A percentile compares a stretch with the other conserved stretches of the same genome.
These are phyloP conservation scores for Fusarium nisikadoi DNA, from an alignment of 2,329 filamentous ascomycete genomes.

Conservation along the genomic window DNA sequence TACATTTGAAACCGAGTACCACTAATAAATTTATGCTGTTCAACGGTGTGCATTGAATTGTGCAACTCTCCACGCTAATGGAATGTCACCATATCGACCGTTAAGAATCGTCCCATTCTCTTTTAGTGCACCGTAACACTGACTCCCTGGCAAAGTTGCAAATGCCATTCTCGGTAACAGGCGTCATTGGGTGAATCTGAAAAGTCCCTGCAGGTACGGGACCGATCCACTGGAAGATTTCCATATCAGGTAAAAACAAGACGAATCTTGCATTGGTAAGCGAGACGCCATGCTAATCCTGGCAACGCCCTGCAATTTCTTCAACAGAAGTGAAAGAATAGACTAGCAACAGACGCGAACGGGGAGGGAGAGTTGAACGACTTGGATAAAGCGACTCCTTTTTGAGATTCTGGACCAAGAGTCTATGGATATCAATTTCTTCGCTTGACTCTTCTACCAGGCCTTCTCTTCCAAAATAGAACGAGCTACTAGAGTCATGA, in stretches of 20 bases:
- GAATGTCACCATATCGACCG: conserved; percentile 7
- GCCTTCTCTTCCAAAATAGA: conserved; percentile 27
- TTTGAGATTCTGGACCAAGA: conserved; percentile 4
- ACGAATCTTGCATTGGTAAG: conserved; percentile 33
- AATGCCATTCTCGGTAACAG: conserved; percentile 32
- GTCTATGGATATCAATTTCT: background rate
- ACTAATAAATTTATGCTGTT: background rate
- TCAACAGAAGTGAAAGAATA: background rate
- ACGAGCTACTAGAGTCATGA: conserved; percentile 36
- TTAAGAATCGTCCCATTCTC: conserved; percentile 10
- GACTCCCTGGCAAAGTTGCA: conserved; percentile 7
- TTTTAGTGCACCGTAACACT: conserved; percentile 22
- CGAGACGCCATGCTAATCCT: conserved; percentile 17
- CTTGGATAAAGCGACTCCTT: background rate
- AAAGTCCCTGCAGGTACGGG: conserved; percentile 35
- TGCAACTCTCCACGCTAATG: conserved; percentile 9
- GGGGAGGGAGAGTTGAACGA: background rate
- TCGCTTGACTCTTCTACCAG: conserved; percentile 7
- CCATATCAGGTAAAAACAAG: conserved; percentile 20
- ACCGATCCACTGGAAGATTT: conserved; percentile 23
- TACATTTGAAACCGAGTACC: background rate
- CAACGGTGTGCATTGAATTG: conserved; percentile 12
- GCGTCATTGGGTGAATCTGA: conserved; percentile 24
- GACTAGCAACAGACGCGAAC: background rate
- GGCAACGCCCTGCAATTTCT: conserved; percentile 26